These are phyloP conservation scores for Nannochloropsis salina DNA, from an alignment of 108 stramenopile genomes.

Conservation along the genomic window DNA sequence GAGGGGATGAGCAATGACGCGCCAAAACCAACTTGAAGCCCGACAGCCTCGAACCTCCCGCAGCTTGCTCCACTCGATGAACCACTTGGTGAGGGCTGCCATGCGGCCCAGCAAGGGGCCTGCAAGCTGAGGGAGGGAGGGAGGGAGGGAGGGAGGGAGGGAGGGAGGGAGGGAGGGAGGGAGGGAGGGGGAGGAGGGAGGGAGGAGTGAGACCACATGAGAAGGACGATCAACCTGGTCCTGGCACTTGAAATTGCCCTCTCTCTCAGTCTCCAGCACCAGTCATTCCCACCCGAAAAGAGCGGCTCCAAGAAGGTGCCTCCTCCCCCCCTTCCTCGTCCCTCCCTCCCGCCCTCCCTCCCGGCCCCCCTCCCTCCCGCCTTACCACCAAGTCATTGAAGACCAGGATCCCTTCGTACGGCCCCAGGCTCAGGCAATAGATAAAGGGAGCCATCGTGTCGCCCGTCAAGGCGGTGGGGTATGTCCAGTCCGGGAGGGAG, in stretches of 20 bases:
- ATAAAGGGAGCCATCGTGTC: not conserved
- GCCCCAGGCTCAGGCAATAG: not conserved
- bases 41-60: not conserved
- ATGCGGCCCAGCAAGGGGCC: not conserved
- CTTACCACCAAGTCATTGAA: not conserved
- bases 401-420: not conserved
- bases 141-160: not conserved
- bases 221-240: too few species aligned
- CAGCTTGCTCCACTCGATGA: not conserved
- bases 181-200: too few species aligned
- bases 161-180: conserved; percentile 8
- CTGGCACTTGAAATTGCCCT: too few species aligned
- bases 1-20: not conserved
- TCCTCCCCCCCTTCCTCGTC: not conserved
- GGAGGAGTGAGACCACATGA: not conserved
- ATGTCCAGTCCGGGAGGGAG: not conserved
- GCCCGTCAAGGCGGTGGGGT: not conserved
- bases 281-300: too few species aligned
- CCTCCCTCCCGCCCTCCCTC: conserved; percentile 3
- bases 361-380: not conserved
- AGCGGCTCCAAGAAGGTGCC: not conserved
- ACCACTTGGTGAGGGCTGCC: not conserved
- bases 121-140: not conserved
- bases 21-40: not conserved
- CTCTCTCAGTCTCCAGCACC: too few species aligned